Conservation (phyloP, 495 filamentous ascomycete genomes). For the Hypoxylon cercidicola region DNA sequence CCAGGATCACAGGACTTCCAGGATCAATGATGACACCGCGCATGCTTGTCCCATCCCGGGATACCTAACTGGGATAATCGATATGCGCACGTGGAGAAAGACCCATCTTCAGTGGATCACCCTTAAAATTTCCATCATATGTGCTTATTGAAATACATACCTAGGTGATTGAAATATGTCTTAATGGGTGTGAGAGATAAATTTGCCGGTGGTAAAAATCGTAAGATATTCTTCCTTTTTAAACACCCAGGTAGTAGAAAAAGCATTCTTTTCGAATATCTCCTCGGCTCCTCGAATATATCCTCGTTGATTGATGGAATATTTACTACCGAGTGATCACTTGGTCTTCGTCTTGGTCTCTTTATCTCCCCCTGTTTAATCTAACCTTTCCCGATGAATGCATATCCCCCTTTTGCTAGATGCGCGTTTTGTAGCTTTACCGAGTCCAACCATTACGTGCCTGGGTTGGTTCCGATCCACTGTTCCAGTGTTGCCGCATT, state of each 20-base stretch:
- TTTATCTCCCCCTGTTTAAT: constrained; percentile 6
- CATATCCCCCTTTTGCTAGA: constrained; percentile 15
- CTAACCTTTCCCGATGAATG: constrained; percentile 13
- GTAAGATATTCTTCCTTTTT: background rate
- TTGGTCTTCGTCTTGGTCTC: too few species aligned
- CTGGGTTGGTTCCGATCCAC: background rate
- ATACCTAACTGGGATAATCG: background rate
- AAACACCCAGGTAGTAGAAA: background rate
- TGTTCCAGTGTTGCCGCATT: constrained; percentile 31
- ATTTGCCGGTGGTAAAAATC: background rate
- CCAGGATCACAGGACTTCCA: too few species aligned
- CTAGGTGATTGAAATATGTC: too few species aligned
- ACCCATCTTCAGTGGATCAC: constrained; percentile 29
- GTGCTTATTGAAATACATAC: constrained; percentile 20
- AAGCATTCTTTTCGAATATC: background rate
- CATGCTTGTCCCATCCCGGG: background rate
- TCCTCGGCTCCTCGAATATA: too few species aligned
- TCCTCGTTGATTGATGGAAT: constrained; percentile 31
- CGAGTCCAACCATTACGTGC: constrained; percentile 14
- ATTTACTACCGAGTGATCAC: constrained; percentile 23
- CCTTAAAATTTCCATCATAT: constrained; percentile 24
- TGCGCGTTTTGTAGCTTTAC: constrained; percentile 24
- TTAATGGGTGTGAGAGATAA: background rate
- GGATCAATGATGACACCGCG: constrained; percentile 17
- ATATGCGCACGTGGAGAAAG: constrained; percentile 36